Conservation (phyloP, 331 rosid species). For the Rosa hybrid region DNA sequence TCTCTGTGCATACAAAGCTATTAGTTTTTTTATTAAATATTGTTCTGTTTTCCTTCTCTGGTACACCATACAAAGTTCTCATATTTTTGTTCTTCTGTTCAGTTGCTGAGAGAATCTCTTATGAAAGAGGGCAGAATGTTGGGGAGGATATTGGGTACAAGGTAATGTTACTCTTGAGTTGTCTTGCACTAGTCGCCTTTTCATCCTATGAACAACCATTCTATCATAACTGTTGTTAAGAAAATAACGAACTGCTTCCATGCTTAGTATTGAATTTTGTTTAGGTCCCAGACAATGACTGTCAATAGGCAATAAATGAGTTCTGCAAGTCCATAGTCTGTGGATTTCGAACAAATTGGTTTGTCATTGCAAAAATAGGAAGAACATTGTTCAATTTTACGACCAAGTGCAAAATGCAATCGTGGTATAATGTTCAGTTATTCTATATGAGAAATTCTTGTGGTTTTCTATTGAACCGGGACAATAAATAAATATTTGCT, state of each 20-base stretch:
- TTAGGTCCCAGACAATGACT: neutral
- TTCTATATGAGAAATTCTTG: neutral
- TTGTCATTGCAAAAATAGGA: neutral
- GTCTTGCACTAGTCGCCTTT: slow-evolving; percentile 12
- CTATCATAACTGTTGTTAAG: neutral
- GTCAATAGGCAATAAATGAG: neutral
- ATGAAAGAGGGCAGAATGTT: slow-evolving; percentile 77
- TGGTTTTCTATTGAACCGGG: neutral
- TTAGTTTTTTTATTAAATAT: neutral
- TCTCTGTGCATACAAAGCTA: slow-evolving; percentile 14
- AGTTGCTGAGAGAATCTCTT: slow-evolving; percentile 94
- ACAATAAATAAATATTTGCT: neutral
- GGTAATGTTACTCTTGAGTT: slow-evolving; percentile 51
- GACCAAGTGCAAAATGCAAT: neutral
- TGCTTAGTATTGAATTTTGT: neutral
- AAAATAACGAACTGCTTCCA: neutral
- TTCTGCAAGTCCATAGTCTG: neutral
- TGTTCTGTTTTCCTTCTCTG: slow-evolving; percentile 1
- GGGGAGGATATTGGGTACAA: slow-evolving; percentile 87
- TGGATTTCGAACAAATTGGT: neutral
- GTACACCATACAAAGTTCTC: slow-evolving; percentile 22
- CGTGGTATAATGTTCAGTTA: neutral
- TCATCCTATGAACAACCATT: slow-evolving; percentile 11
- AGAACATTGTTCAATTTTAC: neutral
- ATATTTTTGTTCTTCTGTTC: slow-evolving; percentile 25